Base-by-base conservation (phyloP, 139 green algal genomes). In the Parachlorella kessleri region DNA sequence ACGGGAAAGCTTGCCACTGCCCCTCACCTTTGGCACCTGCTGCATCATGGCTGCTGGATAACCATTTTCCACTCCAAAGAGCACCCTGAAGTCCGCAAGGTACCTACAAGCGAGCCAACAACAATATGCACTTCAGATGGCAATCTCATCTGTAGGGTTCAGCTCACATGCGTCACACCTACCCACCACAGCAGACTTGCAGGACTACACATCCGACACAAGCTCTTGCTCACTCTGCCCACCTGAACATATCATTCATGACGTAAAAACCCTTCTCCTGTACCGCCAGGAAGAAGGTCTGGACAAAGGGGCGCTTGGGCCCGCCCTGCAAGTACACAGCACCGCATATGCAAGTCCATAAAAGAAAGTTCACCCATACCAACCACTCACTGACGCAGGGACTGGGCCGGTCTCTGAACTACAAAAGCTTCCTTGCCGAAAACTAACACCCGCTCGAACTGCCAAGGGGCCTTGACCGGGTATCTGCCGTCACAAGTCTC, bases 181-280 rank as follows among this genome's bases (percentile, higher is more conserved):
- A n/a, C n/a, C n/a, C 48, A 59, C 48, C 14, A 18, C 48, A 14
- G 14, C 48, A 59, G 21, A 18, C 14, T 59, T 59, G 48, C 48
- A 59, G 21, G 48, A 59, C 48, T 18, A 59, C 48, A 14, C 48
- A 59, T n/a, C n/a, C n/a, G n/a, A n/a, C n/a, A n/a, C n/a, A n/a
- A n/a, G n/a, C n/a, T n/a, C n/a, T n/a, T n/a, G n/a, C n/a, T n/a
- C n/a, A n/a, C n/a, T 63, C 53, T n/a, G n/a, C 40, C 0, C 65
- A 95, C 42, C 92, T 89, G 48, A 98, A 90, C 5, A 97, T 89
- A 83, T 98, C 94, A 73, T 98, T 98, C 10, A 97, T 88, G 5
- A 98, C 94, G 76, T 88, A 98, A 83, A 92, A 98, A 10, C 94
- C 94, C 65, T 92, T 93, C 42, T 97, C 92, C 82, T 98, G 94